Evolutionary conservation across 768 basidiomycete genomes (phyloP).

Genomic region (Leccinum uliginosum): DNA sequence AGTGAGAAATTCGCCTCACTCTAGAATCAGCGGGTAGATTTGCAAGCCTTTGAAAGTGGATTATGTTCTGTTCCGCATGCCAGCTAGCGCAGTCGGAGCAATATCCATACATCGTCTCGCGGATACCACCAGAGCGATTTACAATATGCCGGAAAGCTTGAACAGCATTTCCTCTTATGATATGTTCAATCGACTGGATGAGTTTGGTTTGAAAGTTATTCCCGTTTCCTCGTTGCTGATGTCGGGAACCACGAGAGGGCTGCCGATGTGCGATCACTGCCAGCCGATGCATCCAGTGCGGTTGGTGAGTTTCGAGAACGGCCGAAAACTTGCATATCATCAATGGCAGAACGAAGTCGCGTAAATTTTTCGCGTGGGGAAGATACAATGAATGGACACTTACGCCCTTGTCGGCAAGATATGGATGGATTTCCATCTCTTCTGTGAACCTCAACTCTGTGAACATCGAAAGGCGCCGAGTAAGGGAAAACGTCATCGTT

Average conservation of each 20-base stretch:
- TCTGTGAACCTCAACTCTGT: constrained; percentile 39
- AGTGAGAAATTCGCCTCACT: constrained; percentile 50
- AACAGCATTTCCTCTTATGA: constrained; percentile 75
- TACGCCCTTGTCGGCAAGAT: constrained; percentile 49
- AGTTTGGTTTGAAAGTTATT: constrained; percentile 50
- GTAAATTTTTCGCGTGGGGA: not conserved
- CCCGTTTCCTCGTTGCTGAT: constrained; percentile 52
- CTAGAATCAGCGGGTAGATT: constrained; percentile 51
- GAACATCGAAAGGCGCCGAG: constrained; percentile 47
- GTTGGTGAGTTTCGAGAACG: constrained; percentile 48
- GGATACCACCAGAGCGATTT: constrained; percentile 48
- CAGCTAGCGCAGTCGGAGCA: constrained; percentile 57
- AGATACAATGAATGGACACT: not conserved
- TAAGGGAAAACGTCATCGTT: constrained; percentile 54
- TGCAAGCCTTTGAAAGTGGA: constrained; percentile 46
- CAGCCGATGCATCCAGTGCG: constrained; percentile 54
- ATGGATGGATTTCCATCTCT: constrained; percentile 40
- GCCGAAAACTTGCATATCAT: constrained; percentile 63
- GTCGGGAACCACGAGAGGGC: constrained; percentile 48
- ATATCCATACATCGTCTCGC: constrained; percentile 78
- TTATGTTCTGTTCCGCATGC: constrained; percentile 53
- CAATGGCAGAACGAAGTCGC: constrained; percentile 36
- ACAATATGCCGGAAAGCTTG: constrained; percentile 85
- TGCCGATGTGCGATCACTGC: constrained; percentile 40
- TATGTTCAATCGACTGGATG: constrained; percentile 72